These are phyloP conservation scores for Niebla homalea DNA, from an alignment of 495 filamentous ascomycete species.

Conservation along the genomic window DNA sequence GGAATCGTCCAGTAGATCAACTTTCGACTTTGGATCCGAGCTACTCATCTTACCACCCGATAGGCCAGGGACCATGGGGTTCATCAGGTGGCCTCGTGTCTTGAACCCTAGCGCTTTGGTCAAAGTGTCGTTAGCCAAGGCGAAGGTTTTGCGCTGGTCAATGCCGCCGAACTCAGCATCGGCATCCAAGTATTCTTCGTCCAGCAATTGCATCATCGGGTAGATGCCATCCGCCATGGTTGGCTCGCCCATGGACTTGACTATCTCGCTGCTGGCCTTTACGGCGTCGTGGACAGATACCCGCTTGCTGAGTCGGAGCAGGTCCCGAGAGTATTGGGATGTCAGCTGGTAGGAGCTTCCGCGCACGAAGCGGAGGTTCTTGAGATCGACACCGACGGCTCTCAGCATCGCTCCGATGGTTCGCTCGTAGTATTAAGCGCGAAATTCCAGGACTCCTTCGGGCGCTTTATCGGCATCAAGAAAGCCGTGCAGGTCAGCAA, in stretches of 20 bases:
- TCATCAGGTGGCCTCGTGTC: constrained; percentile 69
- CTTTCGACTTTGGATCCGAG: constrained; percentile 56
- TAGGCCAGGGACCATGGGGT: constrained; percentile 73
- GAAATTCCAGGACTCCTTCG: constrained; percentile 21
- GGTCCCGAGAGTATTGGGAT: constrained; percentile 20
- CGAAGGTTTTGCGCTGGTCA: constrained; percentile 83
- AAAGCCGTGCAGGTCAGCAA: constrained; percentile 52
- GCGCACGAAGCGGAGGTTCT: constrained; percentile 67
- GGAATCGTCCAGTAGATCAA: constrained; percentile 67
- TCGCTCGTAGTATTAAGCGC: constrained; percentile 46
- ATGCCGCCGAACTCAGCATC: constrained; percentile 60
- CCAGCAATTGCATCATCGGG: constrained; percentile 60
- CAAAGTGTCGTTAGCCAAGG: constrained; percentile 47
- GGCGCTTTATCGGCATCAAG: constrained; percentile 77
- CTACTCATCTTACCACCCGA: constrained; percentile 65
- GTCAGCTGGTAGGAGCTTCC: constrained; percentile 65
- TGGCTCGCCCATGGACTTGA: constrained; percentile 68
- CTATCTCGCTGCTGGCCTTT: constrained; percentile 77
- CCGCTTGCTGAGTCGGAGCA: constrained; percentile 35
- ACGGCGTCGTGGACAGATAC: constrained; percentile 49
- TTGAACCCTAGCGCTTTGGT: constrained; percentile 31
- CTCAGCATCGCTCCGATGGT: constrained; percentile 41
- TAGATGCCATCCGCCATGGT: constrained; percentile 69
- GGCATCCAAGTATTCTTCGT: constrained; percentile 75
- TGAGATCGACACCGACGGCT: constrained; percentile 26